phyloP scores from a whole-genome alignment of 345 rosid genomes.

The Brassica incana region DNA sequence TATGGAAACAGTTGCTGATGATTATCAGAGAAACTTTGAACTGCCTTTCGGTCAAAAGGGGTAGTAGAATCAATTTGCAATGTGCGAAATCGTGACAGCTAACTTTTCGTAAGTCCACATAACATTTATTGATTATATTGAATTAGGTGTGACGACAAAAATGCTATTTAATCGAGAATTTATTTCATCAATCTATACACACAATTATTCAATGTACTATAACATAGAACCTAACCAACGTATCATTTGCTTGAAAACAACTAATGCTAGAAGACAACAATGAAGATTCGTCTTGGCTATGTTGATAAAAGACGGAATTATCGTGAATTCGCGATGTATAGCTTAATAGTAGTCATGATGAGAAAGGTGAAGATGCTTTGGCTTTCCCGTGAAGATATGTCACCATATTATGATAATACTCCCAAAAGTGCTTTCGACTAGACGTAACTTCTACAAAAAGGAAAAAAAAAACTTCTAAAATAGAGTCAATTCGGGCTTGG shows the following conservation, averaged over 20 bases:
- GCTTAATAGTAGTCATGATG: background rate
- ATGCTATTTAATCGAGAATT: slow-evolving; percentile 23
- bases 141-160: slow-evolving; percentile 25
- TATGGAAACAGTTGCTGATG: slow-evolving; percentile 14
- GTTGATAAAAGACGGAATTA: background rate
- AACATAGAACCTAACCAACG: background rate
- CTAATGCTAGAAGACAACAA: background rate
- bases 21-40: slow-evolving; percentile 6
- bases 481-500: background rate
- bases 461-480: no score
- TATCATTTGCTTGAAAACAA: background rate
- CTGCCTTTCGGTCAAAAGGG: slow-evolving; percentile 35
- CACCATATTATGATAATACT: background rate
- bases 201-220: background rate
- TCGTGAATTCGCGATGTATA: background rate
- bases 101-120: slow-evolving; percentile 28
- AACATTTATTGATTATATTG: background rate
- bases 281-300: background rate
- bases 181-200: slow-evolving; percentile 1
- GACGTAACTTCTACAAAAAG: background rate
- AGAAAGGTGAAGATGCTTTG: slow-evolving; percentile 7
- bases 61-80: background rate
- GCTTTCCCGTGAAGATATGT: slow-evolving; percentile 28
- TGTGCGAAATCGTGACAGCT: slow-evolving; percentile 35
- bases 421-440: slow-evolving; percentile 2